A percentile compares a stretch with the other conserved stretches of the same genome.
Conservation (phyloP, 306 rosid species). For the Parietaria judaica region DNA sequence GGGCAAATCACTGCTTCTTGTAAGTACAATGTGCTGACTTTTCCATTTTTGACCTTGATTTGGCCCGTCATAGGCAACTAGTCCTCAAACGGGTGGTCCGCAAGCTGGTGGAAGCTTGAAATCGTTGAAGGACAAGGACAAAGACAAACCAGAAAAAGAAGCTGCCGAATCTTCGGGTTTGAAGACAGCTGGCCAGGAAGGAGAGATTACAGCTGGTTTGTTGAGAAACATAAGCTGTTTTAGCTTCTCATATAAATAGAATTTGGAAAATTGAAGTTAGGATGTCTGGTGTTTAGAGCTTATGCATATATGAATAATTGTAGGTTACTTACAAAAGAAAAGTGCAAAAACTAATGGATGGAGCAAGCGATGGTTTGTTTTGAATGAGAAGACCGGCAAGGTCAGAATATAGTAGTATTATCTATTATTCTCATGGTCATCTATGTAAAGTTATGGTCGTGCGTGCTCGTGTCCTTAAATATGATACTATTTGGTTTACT, state of each 20-base stretch:
- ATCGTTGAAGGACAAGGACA: slow-evolving; percentile 67
- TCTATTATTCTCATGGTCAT: background rate
- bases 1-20: background rate
- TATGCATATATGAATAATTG: slow-evolving; percentile 2
- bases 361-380: slow-evolving; percentile 96
- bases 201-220: slow-evolving; percentile 97
- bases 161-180: slow-evolving; percentile 75
- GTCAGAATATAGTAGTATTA: slow-evolving; percentile 21
- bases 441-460: background rate
- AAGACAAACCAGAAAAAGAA: slow-evolving; percentile 74
- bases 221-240: slow-evolving; percentile 4
- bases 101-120: slow-evolving; percentile 87
- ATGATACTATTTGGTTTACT: background rate
- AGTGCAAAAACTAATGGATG: slow-evolving; percentile 90
- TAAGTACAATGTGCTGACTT: background rate
- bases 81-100: slow-evolving; percentile 64
- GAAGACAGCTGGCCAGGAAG: slow-evolving; percentile 92
- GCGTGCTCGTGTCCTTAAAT: background rate
- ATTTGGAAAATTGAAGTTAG: background rate
- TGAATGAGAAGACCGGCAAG: slow-evolving; percentile 95
- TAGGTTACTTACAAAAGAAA: slow-evolving; percentile 82
- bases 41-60: background rate
- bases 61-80: slow-evolving; percentile 47
- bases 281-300: background rate
- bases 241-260: background rate